Conservation (phyloP, 306 rosid genomes). For the Sophora flavescens region DNA sequence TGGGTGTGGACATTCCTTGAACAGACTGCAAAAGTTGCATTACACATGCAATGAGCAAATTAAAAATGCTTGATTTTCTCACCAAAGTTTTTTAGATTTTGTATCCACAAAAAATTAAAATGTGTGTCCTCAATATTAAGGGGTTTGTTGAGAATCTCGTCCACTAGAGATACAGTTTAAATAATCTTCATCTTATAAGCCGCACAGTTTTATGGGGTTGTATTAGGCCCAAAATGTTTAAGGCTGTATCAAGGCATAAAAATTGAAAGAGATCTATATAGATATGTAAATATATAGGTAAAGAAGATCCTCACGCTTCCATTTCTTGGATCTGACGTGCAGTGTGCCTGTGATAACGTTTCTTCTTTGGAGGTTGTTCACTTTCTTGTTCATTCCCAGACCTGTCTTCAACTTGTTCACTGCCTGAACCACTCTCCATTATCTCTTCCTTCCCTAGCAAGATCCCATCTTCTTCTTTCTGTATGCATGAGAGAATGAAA, state of each 20-base stretch:
- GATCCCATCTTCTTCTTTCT: conserved; percentile 82
- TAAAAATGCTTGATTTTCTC: background rate
- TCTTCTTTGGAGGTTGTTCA: conserved; percentile 71
- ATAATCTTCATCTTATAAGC: too few relatives aligned
- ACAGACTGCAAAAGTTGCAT: conserved; percentile 60
- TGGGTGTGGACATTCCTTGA: conserved; percentile 98
- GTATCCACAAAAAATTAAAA: too few relatives aligned
- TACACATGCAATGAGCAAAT: background rate
- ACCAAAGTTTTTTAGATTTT: too few relatives aligned
- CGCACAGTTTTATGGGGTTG: too few relatives aligned
- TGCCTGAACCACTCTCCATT: conserved; percentile 85
- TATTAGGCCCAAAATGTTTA: too few relatives aligned
- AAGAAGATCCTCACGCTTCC: conserved; percentile 68
- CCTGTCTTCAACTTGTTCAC: conserved; percentile 79
- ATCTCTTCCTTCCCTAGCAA: conserved; percentile 78
- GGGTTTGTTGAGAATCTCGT: too few relatives aligned
- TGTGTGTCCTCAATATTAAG: too few relatives aligned
- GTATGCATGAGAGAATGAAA: background rate
- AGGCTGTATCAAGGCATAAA: too few relatives aligned
- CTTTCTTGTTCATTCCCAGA: conserved; percentile 78
- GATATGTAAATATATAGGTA: background rate
- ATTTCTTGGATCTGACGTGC: conserved; percentile 99
- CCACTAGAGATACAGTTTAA: too few relatives aligned
- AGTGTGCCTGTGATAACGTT: conserved; percentile 94
- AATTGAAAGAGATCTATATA: background rate